Conservation (phyloP, 257 asterid genomes). For the Solanum chilense region DNA sequence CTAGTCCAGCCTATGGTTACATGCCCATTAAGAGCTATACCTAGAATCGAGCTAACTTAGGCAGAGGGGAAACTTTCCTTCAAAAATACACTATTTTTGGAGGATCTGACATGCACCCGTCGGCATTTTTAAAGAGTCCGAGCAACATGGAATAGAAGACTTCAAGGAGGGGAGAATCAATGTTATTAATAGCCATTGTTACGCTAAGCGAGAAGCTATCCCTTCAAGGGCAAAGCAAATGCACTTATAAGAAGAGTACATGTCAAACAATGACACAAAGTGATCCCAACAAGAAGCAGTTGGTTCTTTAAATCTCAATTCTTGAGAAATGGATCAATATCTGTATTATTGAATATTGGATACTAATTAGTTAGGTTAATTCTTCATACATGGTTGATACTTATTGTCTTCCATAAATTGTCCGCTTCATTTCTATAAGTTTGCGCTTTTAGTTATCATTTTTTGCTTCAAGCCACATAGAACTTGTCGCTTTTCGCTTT, state of each 20-base stretch:
- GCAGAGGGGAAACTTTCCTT: too few species aligned
- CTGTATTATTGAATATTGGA: background rate
- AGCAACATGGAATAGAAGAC: background rate
- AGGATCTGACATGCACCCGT: too few species aligned
- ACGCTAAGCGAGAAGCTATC: background rate
- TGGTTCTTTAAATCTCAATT: background rate
- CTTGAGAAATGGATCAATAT: background rate
- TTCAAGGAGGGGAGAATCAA: background rate
- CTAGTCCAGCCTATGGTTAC: too few species aligned
- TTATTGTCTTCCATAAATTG: background rate
- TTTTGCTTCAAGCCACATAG: background rate
- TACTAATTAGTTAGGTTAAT: background rate
- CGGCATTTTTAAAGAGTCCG: too few species aligned
- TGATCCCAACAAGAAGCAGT: background rate
- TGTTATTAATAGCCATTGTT: background rate
- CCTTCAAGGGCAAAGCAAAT: background rate
- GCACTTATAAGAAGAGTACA: background rate
- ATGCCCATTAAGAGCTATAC: too few species aligned
- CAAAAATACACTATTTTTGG: too few species aligned
- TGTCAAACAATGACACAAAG: background rate
- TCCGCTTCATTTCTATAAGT: background rate
- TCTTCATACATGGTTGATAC: background rate
- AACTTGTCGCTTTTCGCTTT: background rate
- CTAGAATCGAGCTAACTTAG: too few species aligned
- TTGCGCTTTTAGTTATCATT: background rate